Evolutionary conservation across 2,329 filamentous ascomycete genomes (phyloP).

Genomic region (Fusarium neocosmosporiellum): DNA sequence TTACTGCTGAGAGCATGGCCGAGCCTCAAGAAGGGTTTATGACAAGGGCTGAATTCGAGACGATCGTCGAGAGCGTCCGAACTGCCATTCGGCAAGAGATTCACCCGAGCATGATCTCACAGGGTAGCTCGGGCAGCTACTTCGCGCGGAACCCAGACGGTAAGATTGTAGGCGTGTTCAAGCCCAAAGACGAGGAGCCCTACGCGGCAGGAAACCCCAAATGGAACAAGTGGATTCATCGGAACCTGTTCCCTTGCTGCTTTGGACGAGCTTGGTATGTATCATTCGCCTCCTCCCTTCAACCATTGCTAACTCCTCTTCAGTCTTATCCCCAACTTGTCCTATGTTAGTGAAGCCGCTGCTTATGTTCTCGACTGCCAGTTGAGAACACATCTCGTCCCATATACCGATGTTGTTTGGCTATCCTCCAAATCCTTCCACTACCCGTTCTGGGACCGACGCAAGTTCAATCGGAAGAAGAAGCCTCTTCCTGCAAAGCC

Average conservation of each 20-base stretch:
- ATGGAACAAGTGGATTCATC: conserved; percentile 99
- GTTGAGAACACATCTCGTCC: conserved; percentile 89
- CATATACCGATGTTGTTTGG: conserved; percentile 94
- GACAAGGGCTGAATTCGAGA: conserved; percentile 85
- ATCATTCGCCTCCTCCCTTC: neutral
- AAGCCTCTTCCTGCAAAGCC: conserved; percentile 89
- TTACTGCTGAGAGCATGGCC: conserved; percentile 79
- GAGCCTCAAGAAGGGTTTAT: conserved; percentile 72
- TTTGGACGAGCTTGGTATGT: conserved; percentile 88
- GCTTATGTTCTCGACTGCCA: conserved; percentile 95
- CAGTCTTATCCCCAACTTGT: conserved; percentile 93
- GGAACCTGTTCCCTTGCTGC: conserved; percentile 96
- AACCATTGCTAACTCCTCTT: conserved; percentile 23
- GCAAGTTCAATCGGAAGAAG: conserved; percentile 87
- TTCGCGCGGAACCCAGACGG: conserved; percentile 93
- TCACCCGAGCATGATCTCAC: conserved; percentile 95
- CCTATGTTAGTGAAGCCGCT: conserved; percentile 96
- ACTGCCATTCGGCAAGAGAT: conserved; percentile 89
- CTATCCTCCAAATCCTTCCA: conserved; percentile 97
- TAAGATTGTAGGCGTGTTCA: conserved; percentile 97
- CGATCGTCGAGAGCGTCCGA: conserved; percentile 89
- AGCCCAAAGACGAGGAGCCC: conserved; percentile 98
- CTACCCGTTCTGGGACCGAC: conserved; percentile 96
- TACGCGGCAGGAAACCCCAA: conserved; percentile 98
- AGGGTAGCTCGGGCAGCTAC: conserved; percentile 97